phyloP scores from a whole-genome alignment of 2,329 filamentous ascomycete species.

The Fusarium kyushuense region DNA sequence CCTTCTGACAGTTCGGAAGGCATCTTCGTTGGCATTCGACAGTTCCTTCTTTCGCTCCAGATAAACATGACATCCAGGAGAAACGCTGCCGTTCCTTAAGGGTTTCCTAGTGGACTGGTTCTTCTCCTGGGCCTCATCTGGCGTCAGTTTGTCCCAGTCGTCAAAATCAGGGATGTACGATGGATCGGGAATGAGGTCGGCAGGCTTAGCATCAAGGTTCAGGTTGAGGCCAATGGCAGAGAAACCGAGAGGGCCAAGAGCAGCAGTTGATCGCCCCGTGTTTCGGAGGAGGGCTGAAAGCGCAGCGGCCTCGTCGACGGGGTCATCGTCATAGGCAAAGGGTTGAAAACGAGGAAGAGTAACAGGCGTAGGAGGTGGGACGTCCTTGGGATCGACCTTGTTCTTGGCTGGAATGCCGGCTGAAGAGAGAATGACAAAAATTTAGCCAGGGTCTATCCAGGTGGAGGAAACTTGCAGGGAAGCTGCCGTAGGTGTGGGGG shows the following conservation, averaged over 20 bases:
- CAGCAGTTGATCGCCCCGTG: conserved; percentile 62
- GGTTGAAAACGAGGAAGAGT: conserved; percentile 62
- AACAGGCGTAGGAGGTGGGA: conserved; percentile 69
- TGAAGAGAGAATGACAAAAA: conserved; percentile 27
- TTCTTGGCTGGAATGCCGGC: conserved; percentile 48
- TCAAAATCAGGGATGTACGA: conserved; percentile 65
- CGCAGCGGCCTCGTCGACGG: conserved; percentile 50
- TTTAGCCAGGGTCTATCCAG: conserved; percentile 42
- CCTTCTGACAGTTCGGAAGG: conserved; percentile 71
- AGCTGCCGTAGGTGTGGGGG: conserved; percentile 27
- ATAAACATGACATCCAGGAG: conserved; percentile 69
- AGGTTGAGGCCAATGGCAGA: conserved; percentile 69
- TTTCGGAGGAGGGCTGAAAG: conserved; percentile 65
- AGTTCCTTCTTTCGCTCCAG: conserved; percentile 70
- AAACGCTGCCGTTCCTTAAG: conserved; percentile 65
- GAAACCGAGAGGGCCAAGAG: conserved; percentile 61
- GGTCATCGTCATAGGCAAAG: conserved; percentile 50
- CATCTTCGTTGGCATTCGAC: conserved; percentile 66
- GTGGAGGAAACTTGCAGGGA: conserved; percentile 22
- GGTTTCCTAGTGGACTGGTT: conserved; percentile 62
- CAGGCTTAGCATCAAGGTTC: conserved; percentile 60
- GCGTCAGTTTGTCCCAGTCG: conserved; percentile 62
- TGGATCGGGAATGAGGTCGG: conserved; percentile 66
- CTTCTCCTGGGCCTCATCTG: conserved; percentile 62
- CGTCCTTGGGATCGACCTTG: conserved; percentile 61